These are phyloP conservation scores for Telopea speciosissima DNA, from an alignment of 177 flowering plant species.

Conservation along the genomic window DNA sequence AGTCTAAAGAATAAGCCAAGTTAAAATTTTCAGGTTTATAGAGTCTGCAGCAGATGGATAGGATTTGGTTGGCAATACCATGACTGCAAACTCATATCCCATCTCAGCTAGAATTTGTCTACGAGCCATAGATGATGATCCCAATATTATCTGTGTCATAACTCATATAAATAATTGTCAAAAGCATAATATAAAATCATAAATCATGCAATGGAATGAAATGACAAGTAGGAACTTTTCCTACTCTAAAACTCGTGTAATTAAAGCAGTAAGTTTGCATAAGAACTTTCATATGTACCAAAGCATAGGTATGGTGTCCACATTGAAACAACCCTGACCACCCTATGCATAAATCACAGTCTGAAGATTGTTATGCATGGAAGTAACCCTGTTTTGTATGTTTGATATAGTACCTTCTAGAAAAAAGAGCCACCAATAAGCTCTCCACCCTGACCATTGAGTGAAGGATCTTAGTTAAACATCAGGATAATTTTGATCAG, in stretches of 20 bases:
- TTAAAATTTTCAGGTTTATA: not conserved
- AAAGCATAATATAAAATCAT: not conserved
- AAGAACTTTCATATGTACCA: not conserved
- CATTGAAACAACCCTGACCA: no score
- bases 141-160: conserved; percentile 50
- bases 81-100: conserved; percentile 71
- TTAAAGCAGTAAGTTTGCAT: not conserved
- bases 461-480: no score
- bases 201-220: not conserved
- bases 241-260: not conserved
- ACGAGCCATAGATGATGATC: conserved; percentile 76
- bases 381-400: no score
- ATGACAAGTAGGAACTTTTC: not conserved
- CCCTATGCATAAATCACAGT: no score
- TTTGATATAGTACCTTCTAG: no score
- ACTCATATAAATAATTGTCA: not conserved
- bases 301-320: not conserved
- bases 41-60: not conserved
- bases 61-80: conserved; percentile 34
- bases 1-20: conserved; percentile 35
- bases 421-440: no score
- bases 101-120: conserved; percentile 61
- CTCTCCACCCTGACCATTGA: no score
- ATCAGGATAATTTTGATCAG: no score
- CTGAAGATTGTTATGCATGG: no score